Evolutionary conservation across 495 filamentous ascomycete species (phyloP).

Genomic region (Glonium stellatum): DNA sequence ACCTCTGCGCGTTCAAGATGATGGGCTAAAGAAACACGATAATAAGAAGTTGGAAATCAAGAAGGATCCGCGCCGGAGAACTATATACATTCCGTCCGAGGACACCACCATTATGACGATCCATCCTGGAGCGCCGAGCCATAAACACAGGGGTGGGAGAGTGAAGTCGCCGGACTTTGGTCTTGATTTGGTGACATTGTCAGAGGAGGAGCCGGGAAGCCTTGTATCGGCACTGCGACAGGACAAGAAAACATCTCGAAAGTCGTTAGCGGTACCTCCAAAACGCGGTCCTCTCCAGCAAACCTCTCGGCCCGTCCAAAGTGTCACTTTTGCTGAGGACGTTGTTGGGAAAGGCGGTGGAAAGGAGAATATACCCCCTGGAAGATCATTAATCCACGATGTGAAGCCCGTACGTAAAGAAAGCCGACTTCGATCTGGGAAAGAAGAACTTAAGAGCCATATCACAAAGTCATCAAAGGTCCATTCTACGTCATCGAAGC

Average conservation of each 20-base stretch:
- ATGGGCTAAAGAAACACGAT: slow-evolving; percentile 17
- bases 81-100: slow-evolving; percentile 40
- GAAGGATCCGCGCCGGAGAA: slow-evolving; percentile 38
- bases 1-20: slow-evolving; percentile 15
- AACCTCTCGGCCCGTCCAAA: slow-evolving; percentile 17
- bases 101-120: slow-evolving; percentile 41
- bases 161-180: slow-evolving; percentile 24
- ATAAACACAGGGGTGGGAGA: slow-evolving; percentile 6
- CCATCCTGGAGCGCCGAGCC: slow-evolving; percentile 35
- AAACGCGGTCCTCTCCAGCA: slow-evolving; percentile 34
- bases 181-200: slow-evolving; percentile 29
- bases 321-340: slow-evolving; percentile 19
- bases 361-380: slow-evolving; percentile 41
- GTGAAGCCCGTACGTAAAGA: slow-evolving; percentile 4
- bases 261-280: slow-evolving; percentile 36
- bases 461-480: slow-evolving; percentile 20
- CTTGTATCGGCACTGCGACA: slow-evolving; percentile 21
- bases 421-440: slow-evolving; percentile 10
- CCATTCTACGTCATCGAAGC: slow-evolving; percentile 19
- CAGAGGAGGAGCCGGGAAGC: slow-evolving; percentile 27
- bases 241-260: slow-evolving; percentile 25
- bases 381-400: slow-evolving; percentile 6
- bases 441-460: slow-evolving; percentile 6
- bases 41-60: slow-evolving; percentile 19
- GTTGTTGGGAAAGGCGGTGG: slow-evolving; percentile 33